Base-by-base conservation (phyloP, 129 eudicot genomes). In the Pittosporum tobira region DNA sequence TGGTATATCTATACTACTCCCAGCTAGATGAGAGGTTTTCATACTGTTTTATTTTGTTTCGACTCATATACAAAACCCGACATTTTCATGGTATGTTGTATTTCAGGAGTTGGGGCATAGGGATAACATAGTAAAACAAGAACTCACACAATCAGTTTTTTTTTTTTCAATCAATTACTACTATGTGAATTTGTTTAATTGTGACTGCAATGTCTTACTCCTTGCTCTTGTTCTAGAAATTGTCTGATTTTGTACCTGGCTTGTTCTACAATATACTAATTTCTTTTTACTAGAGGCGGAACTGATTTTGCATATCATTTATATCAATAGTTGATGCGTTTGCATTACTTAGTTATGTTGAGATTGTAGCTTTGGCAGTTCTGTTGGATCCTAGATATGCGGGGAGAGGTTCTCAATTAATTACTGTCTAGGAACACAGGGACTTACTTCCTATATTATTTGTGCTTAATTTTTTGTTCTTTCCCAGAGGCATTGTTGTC, bases 111-210 rank as follows among this genome's bases (percentile, higher is more conserved):
- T 3, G 9, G 47, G 16, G 47, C 3, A 6, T 25, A 2, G 42
- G 29, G 40, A 54, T 54, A 29, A 54, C 11, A 27, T 53, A 28
- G n/a, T n/a, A n/a, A n/a, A n/a, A n/a, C n/a, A 8, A 27, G 20
- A 53, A 53, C 40, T 53, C 34, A 29, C 34, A 29, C 5, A 27
- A 54, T 29, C 42, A 29, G 24, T 6, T 29, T 36, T 29, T 16
- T 28, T 42, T 54, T 54, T 29, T 42, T n/a, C n/a, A n/a, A 54
- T 54, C 61, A 9, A 30, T 56, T 20, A 30, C 31, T 31, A 30
- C 1, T 18, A 28, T 18, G 18, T 29, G 3, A n/a, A 31, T 56
- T 20, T 54, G 4, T 52, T 27, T 29, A 20, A 29, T 54, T 54
- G 60, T 18, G 42, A 54, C 22, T 54, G 16, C 18, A 18, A 30